Evolutionary conservation across 495 filamentous ascomycete genomes (phyloP).

Genomic region (Tuber borchii): DNA sequence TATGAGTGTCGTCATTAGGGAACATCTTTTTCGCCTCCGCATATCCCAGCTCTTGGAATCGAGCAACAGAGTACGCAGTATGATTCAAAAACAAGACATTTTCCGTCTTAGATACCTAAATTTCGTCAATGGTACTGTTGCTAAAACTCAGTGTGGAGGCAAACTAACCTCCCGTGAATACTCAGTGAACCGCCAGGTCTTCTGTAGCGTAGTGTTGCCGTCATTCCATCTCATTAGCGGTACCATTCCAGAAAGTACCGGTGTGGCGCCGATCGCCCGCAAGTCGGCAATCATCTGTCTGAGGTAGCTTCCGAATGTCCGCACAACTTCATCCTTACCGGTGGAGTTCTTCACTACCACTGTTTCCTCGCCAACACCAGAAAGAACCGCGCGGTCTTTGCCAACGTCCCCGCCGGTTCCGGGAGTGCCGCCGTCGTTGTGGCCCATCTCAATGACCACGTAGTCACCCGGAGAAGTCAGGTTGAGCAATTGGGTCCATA

Average conservation of each 20-base stretch:
- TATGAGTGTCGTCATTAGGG: constrained; percentile 32
- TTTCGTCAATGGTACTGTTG: background rate
- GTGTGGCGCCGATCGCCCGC: background rate
- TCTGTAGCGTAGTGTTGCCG: constrained; percentile 8
- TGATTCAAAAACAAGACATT: constrained; percentile 26
- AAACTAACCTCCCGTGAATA: constrained; percentile 21
- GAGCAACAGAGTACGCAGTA: constrained; percentile 27
- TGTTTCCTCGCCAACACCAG: constrained; percentile 26
- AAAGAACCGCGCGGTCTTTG: constrained; percentile 24
- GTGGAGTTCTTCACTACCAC: constrained; percentile 18
- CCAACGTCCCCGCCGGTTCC: constrained; percentile 24
- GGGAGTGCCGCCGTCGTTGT: constrained; percentile 35
- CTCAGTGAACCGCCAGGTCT: constrained; percentile 27
- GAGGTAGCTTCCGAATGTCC: constrained; percentile 32
- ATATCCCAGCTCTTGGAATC: constrained; percentile 25
- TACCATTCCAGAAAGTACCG: constrained; percentile 31
- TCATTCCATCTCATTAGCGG: constrained; percentile 23
- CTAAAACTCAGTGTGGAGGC: background rate
- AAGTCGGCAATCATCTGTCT: constrained; percentile 31
- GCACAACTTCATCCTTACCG: constrained; percentile 18
- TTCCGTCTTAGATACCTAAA: constrained; percentile 17
- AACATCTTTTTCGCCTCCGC: constrained; percentile 15
- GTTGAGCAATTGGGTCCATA: constrained; percentile 28
- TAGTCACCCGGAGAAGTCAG: constrained; percentile 24
- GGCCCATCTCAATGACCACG: constrained; percentile 35